A percentile compares a stretch with the other conserved stretches of the same genome.
These are phyloP conservation scores for Geotrichum klebahnii DNA, from an alignment of 1,139 yeast genomes.

Conservation along the genomic window DNA sequence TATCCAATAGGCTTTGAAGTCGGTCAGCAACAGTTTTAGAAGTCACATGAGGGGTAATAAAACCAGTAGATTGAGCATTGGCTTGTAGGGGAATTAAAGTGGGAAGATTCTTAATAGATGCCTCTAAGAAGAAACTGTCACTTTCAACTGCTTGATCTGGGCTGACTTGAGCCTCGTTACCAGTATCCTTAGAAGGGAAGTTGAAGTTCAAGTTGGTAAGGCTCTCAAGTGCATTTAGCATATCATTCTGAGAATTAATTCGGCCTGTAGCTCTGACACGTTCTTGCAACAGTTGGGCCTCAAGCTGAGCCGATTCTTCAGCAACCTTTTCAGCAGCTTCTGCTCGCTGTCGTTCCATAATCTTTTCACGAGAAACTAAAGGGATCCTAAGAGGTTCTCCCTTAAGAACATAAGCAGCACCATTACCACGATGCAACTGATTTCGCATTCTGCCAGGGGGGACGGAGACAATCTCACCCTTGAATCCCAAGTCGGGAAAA, in stretches of 20 bases:
- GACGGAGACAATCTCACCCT: conserved; percentile 73
- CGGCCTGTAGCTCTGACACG: conserved; percentile 15
- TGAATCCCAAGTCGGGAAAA: conserved; percentile 53
- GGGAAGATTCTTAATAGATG: conserved; percentile 30
- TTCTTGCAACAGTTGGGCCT: conserved; percentile 18
- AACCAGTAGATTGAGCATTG: conserved; percentile 25
- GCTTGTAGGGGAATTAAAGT: conserved; percentile 24
- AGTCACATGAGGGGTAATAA: conserved; percentile 17
- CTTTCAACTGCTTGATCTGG: not conserved
- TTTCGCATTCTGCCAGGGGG: conserved; percentile 81
- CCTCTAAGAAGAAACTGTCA: conserved; percentile 23
- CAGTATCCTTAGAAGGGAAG: conserved; percentile 15
- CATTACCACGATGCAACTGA: conserved; percentile 61
- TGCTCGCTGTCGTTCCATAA: conserved; percentile 16
- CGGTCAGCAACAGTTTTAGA: conserved; percentile 15
- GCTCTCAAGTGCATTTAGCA: conserved; percentile 19
- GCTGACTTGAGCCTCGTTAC: conserved; percentile 16
- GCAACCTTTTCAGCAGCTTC: conserved; percentile 20
- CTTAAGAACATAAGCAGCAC: conserved; percentile 63
- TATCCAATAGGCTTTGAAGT: conserved; percentile 2
- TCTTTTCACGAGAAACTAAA: conserved; percentile 45
- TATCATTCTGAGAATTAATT: conserved; percentile 12
- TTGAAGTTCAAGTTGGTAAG: conserved; percentile 20
- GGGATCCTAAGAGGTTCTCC: conserved; percentile 59
- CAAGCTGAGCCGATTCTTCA: conserved; percentile 11